Conservation (phyloP, 2,329 filamentous ascomycete species). For the Aspergillus sp. region DNA sequence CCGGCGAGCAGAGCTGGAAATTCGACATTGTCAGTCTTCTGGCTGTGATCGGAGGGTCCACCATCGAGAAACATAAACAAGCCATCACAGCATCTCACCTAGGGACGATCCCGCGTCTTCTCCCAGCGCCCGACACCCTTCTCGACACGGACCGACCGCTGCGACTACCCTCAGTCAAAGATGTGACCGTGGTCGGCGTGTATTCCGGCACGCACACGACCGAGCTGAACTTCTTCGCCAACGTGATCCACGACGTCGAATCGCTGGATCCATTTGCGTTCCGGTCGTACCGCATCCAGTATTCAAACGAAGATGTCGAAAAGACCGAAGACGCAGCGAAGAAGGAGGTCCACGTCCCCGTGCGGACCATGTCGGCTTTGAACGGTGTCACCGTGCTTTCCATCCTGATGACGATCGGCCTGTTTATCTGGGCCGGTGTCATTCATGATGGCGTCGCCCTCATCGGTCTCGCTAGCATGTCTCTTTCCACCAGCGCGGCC, state of each 20-base stretch:
- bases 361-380: slow-evolving; percentile 51
- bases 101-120: slow-evolving; percentile 58
- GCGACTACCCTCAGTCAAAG: slow-evolving; percentile 55
- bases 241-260: slow-evolving; percentile 53
- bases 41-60: slow-evolving; percentile 61
- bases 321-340: not conserved
- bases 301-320: not conserved
- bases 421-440: slow-evolving; percentile 22
- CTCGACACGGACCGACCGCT: slow-evolving; percentile 56
- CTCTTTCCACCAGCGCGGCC: slow-evolving; percentile 53
- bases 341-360: slow-evolving; percentile 4
- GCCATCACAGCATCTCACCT: slow-evolving; percentile 58
- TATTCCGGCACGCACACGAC: slow-evolving; percentile 55
- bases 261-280: slow-evolving; percentile 9
- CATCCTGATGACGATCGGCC: slow-evolving; percentile 31
- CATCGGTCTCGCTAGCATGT: slow-evolving; percentile 53
- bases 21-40: slow-evolving; percentile 63
- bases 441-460: slow-evolving; percentile 53
- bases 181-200: slow-evolving; percentile 55
- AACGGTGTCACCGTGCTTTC: slow-evolving; percentile 56
- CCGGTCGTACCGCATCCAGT: slow-evolving; percentile 8
- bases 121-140: slow-evolving; percentile 62
- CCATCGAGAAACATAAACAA: slow-evolving; percentile 58
- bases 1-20: slow-evolving; percentile 42
- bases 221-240: slow-evolving; percentile 62